These are phyloP conservation scores for Echites panduratus DNA, from an alignment of 257 asterid genomes.

Conservation along the genomic window DNA sequence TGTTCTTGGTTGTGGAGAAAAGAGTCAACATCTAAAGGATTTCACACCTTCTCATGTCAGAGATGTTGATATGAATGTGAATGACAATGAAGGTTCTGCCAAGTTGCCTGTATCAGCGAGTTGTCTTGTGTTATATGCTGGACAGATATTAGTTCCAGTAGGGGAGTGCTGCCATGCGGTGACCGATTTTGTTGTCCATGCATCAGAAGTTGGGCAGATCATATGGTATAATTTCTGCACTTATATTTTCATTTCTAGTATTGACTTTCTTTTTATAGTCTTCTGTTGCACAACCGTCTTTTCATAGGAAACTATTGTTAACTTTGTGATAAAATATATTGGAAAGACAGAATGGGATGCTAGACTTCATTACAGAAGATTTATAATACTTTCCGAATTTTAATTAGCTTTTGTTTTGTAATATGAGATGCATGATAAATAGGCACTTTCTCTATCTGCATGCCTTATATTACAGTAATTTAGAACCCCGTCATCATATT, in stretches of 20 bases:
- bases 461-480: neutral
- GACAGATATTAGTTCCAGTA: constrained; percentile 71
- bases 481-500: neutral
- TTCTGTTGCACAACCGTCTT: neutral
- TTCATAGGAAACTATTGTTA: neutral
- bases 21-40: constrained; percentile 15
- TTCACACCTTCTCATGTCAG: constrained; percentile 25
- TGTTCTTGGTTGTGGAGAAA: constrained; percentile 18
- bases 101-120: constrained; percentile 33
- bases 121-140: constrained; percentile 88
- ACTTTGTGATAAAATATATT: neutral
- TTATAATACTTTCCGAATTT: neutral
- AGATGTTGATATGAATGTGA: constrained; percentile 22
- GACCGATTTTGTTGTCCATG: constrained; percentile 90
- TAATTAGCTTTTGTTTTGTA: neutral
- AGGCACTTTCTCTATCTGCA: neutral
- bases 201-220: constrained; percentile 78
- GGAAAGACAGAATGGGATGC: neutral
- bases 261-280: neutral
- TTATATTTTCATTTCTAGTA: constrained; percentile 1
- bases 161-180: constrained; percentile 90
- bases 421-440: neutral
- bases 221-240: constrained; percentile 39
- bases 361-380: neutral
- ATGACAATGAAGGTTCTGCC: constrained; percentile 20